Conservation (phyloP, 495 filamentous ascomycete genomes). For the Talaromyces liani region DNA sequence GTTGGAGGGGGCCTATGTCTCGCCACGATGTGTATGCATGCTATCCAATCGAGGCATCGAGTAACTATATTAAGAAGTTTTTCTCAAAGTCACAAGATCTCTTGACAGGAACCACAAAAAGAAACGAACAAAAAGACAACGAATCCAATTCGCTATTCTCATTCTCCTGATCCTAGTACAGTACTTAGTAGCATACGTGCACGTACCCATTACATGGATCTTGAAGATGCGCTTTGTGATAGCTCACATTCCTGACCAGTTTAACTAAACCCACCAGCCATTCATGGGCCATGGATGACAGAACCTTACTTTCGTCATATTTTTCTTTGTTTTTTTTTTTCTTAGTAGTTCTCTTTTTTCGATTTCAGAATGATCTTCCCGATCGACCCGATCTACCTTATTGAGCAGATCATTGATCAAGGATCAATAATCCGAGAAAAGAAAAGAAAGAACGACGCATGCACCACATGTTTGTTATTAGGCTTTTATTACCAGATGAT, state of each 20-base stretch:
- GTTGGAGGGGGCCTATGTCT: not conserved
- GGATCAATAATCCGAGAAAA: conserved; percentile 1
- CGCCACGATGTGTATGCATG: not conserved
- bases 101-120: not conserved
- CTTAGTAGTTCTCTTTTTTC: not conserved
- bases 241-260: not conserved
- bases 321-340: not conserved
- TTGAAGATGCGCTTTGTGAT: not conserved
- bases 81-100: not conserved
- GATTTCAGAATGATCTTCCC: not conserved
- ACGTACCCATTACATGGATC: not conserved
- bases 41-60: not conserved
- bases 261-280: not conserved
- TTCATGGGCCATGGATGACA: not conserved
- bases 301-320: not conserved
- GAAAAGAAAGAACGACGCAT: not conserved
- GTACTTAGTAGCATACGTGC: not conserved
- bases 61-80: not conserved
- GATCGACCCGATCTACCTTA: not conserved
- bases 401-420: not conserved
- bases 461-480: not conserved
- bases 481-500: not conserved
- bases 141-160: not conserved
- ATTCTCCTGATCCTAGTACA: not conserved
- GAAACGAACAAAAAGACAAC: not conserved